phyloP scores from a whole-genome alignment of 306 rosid genomes.

The Quercus suber region DNA sequence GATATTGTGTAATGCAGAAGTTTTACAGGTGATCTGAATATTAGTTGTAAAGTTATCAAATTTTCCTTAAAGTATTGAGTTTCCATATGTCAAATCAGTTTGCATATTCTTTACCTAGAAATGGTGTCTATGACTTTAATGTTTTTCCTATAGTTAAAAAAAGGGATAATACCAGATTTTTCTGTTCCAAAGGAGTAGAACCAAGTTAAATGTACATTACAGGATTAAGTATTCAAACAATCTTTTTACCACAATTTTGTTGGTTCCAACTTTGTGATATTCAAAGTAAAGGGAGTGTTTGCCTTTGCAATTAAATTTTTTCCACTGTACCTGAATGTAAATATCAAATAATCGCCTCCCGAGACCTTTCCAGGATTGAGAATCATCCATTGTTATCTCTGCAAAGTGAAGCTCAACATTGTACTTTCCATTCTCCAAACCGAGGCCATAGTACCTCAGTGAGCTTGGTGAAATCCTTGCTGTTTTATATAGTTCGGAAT shows the following conservation, averaged over 20 bases:
- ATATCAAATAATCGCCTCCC: conserved; percentile 40
- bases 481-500: conserved; percentile 33
- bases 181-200: not conserved
- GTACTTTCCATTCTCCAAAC: conserved; percentile 26
- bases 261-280: not conserved
- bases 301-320: not conserved
- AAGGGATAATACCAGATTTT: not conserved
- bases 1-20: not conserved
- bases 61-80: not conserved
- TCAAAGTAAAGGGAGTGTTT: not conserved
- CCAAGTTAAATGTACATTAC: not conserved
- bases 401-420: conserved; percentile 38
- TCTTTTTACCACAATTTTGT: not conserved
- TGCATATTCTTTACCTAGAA: not conserved
- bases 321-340: conserved; percentile 34
- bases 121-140: not conserved
- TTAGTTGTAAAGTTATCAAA: not conserved
- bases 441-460: conserved; percentile 36
- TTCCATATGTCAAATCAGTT: not conserved
- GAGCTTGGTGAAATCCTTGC: conserved; percentile 40
- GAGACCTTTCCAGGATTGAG: conserved; percentile 34
- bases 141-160: not conserved
- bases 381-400: conserved; percentile 33
- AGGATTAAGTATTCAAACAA: not conserved
- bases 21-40: not conserved